phyloP scores from a whole-genome alignment of 2,329 filamentous ascomycete genomes.

The Fusarium sp. region DNA sequence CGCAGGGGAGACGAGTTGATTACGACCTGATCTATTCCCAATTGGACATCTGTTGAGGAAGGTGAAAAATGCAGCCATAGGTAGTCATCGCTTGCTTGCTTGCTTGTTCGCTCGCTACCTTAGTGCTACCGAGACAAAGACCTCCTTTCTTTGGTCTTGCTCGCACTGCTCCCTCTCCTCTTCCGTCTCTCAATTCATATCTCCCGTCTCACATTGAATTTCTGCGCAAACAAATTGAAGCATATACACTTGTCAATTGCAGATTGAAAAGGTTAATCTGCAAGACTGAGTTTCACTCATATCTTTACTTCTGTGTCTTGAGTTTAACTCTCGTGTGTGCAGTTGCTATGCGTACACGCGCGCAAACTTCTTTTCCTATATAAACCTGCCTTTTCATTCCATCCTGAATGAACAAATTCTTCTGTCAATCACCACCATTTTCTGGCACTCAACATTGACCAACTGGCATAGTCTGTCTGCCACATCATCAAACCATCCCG shows the following conservation, averaged over 20 bases:
- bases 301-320: constrained; percentile 12
- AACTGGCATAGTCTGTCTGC: constrained; percentile 10
- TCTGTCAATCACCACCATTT: background rate
- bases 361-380: constrained; percentile 33
- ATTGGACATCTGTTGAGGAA: constrained; percentile 35
- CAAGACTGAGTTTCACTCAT: background rate
- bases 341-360: constrained; percentile 43
- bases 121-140: constrained; percentile 8
- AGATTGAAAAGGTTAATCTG: constrained; percentile 14
- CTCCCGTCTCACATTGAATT: constrained; percentile 17
- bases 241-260: constrained; percentile 8
- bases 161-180: background rate
- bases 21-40: constrained; percentile 41
- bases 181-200: constrained; percentile 9
- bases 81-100: too few relatives aligned
- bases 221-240: constrained; percentile 12
- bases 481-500: constrained; percentile 32
- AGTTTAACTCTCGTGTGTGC: constrained; percentile 25
- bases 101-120: too few relatives aligned
- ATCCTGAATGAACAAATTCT: background rate
- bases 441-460: constrained; percentile 10
- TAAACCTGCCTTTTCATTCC: constrained; percentile 17
- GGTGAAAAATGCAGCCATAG: background rate
- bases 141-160: constrained; percentile 18
- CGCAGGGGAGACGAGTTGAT: constrained; percentile 15